Conservation (phyloP, 148 eudicot species). For the Rhododendron molle region DNA sequence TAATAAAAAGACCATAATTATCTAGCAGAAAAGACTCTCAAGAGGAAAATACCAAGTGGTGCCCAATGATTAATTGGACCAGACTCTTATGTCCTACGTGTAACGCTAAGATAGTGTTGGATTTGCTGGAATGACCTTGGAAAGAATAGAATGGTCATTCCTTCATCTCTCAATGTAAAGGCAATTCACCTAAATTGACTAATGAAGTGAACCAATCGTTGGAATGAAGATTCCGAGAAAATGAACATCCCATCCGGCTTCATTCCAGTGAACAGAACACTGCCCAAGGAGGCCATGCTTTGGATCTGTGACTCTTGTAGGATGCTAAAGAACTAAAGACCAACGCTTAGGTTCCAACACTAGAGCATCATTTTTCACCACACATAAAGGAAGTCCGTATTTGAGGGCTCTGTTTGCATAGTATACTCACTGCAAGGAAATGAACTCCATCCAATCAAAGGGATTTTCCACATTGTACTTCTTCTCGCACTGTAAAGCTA, state of each 20-base stretch:
- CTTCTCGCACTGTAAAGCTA: conserved; percentile 52
- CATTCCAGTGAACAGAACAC: too few species aligned
- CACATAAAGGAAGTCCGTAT: neutral
- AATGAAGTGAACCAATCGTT: too few species aligned
- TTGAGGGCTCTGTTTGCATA: neutral
- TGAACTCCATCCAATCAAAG: conserved; percentile 94
- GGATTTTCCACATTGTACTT: conserved; percentile 67
- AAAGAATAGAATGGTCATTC: neutral
- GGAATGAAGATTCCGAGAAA: too few species aligned
- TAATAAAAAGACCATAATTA: neutral
- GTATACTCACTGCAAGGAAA: conserved; percentile 65
- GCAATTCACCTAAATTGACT: neutral
- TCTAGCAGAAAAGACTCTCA: neutral
- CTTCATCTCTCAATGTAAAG: neutral
- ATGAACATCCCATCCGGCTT: too few species aligned
- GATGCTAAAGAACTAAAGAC: neutral
- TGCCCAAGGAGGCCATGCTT: too few species aligned
- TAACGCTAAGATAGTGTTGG: neutral
- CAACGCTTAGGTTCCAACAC: neutral
- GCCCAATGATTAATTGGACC: neutral
- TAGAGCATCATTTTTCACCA: neutral
- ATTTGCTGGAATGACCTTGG: neutral
- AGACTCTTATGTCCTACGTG: neutral
- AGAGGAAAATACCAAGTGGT: too few species aligned
- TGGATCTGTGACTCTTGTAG: too few species aligned